Evolutionary conservation across 2,329 filamentous ascomycete species (phyloP).

Genomic region (Penicillium janthinellum): DNA sequence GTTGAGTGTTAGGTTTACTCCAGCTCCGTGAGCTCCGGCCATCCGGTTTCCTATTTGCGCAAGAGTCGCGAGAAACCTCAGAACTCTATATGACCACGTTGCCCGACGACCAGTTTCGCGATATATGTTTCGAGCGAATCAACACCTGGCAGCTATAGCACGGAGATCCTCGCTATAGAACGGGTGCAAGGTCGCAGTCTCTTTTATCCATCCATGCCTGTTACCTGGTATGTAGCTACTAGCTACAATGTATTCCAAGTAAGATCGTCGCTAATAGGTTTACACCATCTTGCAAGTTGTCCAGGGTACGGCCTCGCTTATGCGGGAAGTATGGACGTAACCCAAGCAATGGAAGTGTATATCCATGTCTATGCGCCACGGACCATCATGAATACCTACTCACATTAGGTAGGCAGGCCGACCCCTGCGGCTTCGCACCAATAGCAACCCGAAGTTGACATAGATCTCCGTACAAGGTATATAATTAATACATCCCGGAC

Average conservation of each 20-base stretch:
- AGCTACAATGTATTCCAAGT: background rate
- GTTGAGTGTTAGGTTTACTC: background rate
- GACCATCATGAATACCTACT: background rate
- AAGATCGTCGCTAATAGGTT: constrained; percentile 1
- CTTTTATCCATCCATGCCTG: too few species aligned
- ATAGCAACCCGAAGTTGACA: background rate
- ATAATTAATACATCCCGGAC: background rate
- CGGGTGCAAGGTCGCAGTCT: background rate
- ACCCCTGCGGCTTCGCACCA: background rate
- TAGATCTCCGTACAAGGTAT: background rate
- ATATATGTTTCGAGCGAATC: background rate
- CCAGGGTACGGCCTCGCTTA: background rate
- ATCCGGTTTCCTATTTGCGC: background rate
- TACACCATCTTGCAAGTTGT: background rate
- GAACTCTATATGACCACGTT: background rate
- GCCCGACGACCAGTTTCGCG: background rate
- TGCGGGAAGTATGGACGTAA: background rate
- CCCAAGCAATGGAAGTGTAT: background rate
- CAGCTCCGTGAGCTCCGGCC: background rate
- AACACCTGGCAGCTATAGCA: background rate
- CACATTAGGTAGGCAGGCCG: background rate
- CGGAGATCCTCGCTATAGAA: background rate
- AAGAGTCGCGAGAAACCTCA: background rate
- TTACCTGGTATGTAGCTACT: too few species aligned
- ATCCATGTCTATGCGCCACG: background rate